Evolutionary conservation across 208 protist species (phyloP), one percentile per base, ranked within the genome.

Genomic region (Crithidia acanthocephali): DNA sequence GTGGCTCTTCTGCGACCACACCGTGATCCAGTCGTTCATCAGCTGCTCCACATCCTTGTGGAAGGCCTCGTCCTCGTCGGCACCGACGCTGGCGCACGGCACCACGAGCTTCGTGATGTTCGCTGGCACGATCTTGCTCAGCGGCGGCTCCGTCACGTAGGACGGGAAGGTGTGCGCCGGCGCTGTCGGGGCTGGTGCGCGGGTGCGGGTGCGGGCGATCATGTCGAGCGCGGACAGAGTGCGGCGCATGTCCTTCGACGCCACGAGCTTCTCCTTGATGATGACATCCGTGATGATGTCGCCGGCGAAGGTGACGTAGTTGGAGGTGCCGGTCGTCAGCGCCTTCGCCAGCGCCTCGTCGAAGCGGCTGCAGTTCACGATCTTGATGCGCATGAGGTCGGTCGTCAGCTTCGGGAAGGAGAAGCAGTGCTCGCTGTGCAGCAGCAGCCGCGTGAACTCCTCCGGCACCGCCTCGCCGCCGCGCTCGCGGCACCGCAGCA

Each of bases 331-430:
- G 0, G 57, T 65, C 28, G 76, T 68, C 16, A 97, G 55, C 30
- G 75, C 75, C 74, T 90, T 83, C 13, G 93, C 90, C 28, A 99
- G 83, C 27, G 88, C 88, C 9, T 89, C 81, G 69, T 98, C 95
- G 25, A 98, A 86, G 45, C 88, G 86, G 23, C 79, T 68, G 37
- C 91, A 80, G 56, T 95, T 85, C n/a, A 99, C 51, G 6, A 99
- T 76, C 40, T 87, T 85, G 47, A 95, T 86, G 67, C 91, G 90
- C 30, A 99, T 85, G 28, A 98, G 71, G 58, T 94, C 85, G 2
- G 72, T 62, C 18, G 78, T 85, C 22, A 96, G 76, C 58, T 93
- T 90, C 16, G 86, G 45, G 70, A 87, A 83, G 53, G 66, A 68
- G 79, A 83, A 96, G 42, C 84, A 76, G 50, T 81, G 74, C 42